Base-by-base conservation (phyloP, 371 early-diverging fungal genomes). In the Mortierella sp. region DNA sequence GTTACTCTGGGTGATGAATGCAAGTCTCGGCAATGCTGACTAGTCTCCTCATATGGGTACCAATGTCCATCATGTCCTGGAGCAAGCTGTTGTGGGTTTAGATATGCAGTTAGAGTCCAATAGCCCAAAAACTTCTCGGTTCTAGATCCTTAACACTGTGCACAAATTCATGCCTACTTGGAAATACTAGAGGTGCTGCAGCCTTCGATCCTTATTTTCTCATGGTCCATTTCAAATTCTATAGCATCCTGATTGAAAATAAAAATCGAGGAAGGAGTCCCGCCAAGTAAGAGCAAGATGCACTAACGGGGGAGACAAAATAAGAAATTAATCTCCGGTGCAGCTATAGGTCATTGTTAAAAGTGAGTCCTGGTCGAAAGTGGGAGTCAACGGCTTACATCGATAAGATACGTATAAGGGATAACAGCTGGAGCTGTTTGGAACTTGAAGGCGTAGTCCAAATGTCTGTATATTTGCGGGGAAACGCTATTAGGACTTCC, bases 171-270 rank as follows among this genome's bases (percentile, higher is more conserved):
- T 19, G 4, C 35, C 37, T 72, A 84, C 83, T 61, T 72, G 17
- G 70, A 45, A 2, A 86, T 66, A 9, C 83, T 75, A 1, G 63
- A 3, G 7, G 66, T 28, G 54, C 86, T 87, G 9, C 84, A 84
- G 40, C 86, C 88, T 19, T 86, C 66, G 13, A 86, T 84, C 31
- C 88, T 83, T 35, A 83, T 12, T 32, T 70, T 49, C 0, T 70
- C 67, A 23, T 47, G 22, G 1, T 66, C 65, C 26, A 83, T 55
- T 61, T 84, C 81, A 55, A 86, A 86, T n/a, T n/a, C 61, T 60
- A 35, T 56, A 1, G 19, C 5, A 2, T 43, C 53, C 29, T 64
- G 3, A 43, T 69, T 72, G 60, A 45, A 78, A 17, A 15, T 64
- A 42, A 78, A 78, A 0, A 78, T 23, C 3, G 70, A 65, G 4